Percentiles rank a stretch among this genome's conserved stretches.
These are phyloP conservation scores for Penicillium parvum DNA, from an alignment of 495 filamentous ascomycete species.

Conservation along the genomic window DNA sequence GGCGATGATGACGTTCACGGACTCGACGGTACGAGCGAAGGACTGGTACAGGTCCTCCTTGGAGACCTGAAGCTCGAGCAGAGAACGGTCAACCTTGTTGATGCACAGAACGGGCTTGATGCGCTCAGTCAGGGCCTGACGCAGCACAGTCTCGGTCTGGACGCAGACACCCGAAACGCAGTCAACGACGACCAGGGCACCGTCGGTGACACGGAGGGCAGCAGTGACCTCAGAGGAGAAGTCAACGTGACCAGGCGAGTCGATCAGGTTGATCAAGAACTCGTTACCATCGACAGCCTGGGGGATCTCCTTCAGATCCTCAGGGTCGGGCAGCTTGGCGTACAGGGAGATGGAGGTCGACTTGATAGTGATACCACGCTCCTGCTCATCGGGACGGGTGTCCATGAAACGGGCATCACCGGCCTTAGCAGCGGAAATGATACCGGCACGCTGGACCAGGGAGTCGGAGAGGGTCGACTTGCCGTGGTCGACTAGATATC, in stretches of 20 bases:
- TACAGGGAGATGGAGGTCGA: conserved; percentile 99
- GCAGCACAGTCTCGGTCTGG: conserved; percentile 99
- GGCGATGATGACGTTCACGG: conserved; percentile 98
- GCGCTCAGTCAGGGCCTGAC: conserved; percentile 98
- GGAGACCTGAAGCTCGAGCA: conserved; percentile 94
- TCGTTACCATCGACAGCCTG: conserved; percentile 84
- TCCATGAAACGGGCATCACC: conserved; percentile 95
- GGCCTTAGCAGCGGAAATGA: conserved; percentile 97
- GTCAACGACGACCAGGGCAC: conserved; percentile 99
- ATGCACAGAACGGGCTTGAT: conserved; percentile 99
- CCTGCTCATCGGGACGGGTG: conserved; percentile 95
- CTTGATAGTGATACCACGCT: conserved; percentile 99
- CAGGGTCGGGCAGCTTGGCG: conserved; percentile 71
- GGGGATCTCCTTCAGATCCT: conserved; percentile 93
- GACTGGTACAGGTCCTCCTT: conserved; percentile 99
- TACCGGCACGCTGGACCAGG: conserved; percentile 97
- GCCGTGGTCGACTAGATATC: conserved; percentile 82
- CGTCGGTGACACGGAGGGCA: conserved; percentile 98
- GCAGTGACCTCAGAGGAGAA: conserved; percentile 99
- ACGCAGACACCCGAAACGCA: conserved; percentile 98
- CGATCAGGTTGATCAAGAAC: conserved; percentile 99
- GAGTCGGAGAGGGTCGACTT: conserved; percentile 99
- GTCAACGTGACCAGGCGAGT: conserved; percentile 99
- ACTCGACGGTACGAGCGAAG: conserved; percentile 98
- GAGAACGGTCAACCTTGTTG: conserved; percentile 99